Percentiles rank a stretch among this genome's conserved stretches.
Evolutionary conservation across 2,329 filamentous ascomycete genomes (phyloP).

Genomic region (Botryotinia globosa): DNA sequence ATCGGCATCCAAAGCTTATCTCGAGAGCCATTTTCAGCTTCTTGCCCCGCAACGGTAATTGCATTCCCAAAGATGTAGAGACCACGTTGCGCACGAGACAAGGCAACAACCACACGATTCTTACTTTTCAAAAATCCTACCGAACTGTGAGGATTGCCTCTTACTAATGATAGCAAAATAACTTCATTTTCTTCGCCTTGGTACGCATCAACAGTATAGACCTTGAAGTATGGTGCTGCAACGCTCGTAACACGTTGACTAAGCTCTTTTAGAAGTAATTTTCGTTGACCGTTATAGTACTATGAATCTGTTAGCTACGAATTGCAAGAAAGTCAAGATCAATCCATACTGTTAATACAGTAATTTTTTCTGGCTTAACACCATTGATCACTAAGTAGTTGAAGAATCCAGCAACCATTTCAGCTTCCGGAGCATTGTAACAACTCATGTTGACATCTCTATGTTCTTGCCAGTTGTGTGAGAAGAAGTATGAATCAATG

Average conservation of each 20-base stretch:
- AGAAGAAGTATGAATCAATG: constrained; percentile 59
- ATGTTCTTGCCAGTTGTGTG: constrained; percentile 63
- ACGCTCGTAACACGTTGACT: constrained; percentile 42
- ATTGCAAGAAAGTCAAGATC: background rate
- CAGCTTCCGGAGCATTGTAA: constrained; percentile 68
- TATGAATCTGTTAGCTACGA: constrained; percentile 15
- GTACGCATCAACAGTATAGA: constrained; percentile 83
- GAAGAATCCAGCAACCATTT: constrained; percentile 72
- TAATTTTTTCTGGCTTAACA: constrained; percentile 59
- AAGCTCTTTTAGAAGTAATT: constrained; percentile 53
- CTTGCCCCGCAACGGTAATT: constrained; percentile 42
- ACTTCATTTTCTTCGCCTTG: constrained; percentile 90
- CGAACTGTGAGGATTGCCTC: constrained; percentile 56
- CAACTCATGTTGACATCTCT: constrained; percentile 63
- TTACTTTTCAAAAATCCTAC: constrained; percentile 72
- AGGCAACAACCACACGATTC: constrained; percentile 57
- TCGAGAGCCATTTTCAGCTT: constrained; percentile 25
- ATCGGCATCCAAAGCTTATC: constrained; percentile 38
- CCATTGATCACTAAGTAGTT: constrained; percentile 70
- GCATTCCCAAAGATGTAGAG: constrained; percentile 85
- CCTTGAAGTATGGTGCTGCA: constrained; percentile 45
- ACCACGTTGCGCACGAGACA: constrained; percentile 69
- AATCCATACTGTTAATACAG: constrained; percentile 60
- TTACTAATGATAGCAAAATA: constrained; percentile 75
- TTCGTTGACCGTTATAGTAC: constrained; percentile 84